Evolutionary conservation across 176 grass and related monocot species (phyloP), one percentile per base, ranked within the genome.

Genomic region (Urochloa ruziziensis): DNA sequence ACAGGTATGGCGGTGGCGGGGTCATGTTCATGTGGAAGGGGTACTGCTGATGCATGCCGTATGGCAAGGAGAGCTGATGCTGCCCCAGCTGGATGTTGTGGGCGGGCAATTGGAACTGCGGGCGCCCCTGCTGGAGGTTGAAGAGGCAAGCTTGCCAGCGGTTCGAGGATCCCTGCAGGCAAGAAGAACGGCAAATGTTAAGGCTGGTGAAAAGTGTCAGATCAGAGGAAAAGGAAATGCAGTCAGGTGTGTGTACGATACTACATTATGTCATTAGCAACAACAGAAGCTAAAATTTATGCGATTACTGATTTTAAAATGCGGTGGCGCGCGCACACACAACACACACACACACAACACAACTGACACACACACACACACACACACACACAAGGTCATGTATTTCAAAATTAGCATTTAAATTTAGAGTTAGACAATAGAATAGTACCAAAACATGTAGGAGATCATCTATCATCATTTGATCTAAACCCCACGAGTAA

Each of bases 391-490:
- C 43, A 13, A n/a, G n/a, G n/a, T n/a, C n/a, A n/a, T n/a, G n/a
- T n/a, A n/a, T n/a, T n/a, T 40, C 39, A 40, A 40, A 40, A 6
- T 8, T 46, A 46, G 43, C 10, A 46, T 46, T 12, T 12, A 46
- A 46, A 12, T 13, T 46, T 12, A 2, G 28, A 21, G 10, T 67
- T 68, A 23, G n/a, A 73, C 30, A 51, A 64, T 28, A 6, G 3
- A 62, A 74, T 9, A 6, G n/a, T 32, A 29, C 8, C 17, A 34
- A 81, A 44, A 84, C 23, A 18, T 51, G 39, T 24, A 79, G 11
- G 44, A 75, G 32, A 79, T 79, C 21, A 47, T 79, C 27, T 36
- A 71, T 23, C 40, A 71, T 23, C n/a, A 58, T 76, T 28, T 62
- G 18, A 70, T 30, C 28, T 51, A 29, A 87, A 51, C 23, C 17